Conservation (phyloP, 257 asterid species). For the Solanum paucissectum region DNA sequence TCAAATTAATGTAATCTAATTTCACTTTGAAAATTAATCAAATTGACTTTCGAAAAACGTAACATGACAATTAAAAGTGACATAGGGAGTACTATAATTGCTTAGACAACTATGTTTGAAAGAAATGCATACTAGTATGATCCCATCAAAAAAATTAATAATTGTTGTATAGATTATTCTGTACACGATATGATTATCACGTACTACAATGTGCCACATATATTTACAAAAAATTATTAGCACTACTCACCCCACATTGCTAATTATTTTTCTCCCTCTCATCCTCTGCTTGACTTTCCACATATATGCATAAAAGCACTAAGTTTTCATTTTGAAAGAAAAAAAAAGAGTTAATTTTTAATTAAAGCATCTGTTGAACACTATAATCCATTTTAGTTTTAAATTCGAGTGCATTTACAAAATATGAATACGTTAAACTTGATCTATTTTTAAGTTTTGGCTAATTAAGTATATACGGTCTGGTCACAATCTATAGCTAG, state of each 20-base stretch:
- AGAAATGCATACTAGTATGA: background rate
- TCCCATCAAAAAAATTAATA: background rate
- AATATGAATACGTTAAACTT: background rate
- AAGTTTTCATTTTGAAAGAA: background rate
- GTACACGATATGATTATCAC: background rate
- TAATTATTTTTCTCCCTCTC: background rate
- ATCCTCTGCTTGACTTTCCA: background rate
- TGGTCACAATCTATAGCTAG: background rate
- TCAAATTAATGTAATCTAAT: too few relatives aligned
- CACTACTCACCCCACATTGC: background rate
- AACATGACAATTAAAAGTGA: too few relatives aligned
- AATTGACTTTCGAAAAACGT: rapidly evolving
- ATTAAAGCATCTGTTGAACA: background rate
- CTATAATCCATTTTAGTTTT: background rate
- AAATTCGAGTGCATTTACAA: background rate
- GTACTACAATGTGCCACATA: background rate
- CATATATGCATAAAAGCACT: background rate
- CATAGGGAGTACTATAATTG: background rate
- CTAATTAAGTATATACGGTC: background rate
- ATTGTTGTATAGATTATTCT: background rate
- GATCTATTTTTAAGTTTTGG: background rate
- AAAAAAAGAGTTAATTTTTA: too few relatives aligned
- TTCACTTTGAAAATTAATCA: too few relatives aligned
- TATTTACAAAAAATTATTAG: background rate
- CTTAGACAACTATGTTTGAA: background rate